A percentile compares a stretch with the other conserved stretches of the same genome.
Evolutionary conservation across 2,329 filamentous ascomycete species (phyloP).

Genomic region (Fusarium transvaalense): DNA sequence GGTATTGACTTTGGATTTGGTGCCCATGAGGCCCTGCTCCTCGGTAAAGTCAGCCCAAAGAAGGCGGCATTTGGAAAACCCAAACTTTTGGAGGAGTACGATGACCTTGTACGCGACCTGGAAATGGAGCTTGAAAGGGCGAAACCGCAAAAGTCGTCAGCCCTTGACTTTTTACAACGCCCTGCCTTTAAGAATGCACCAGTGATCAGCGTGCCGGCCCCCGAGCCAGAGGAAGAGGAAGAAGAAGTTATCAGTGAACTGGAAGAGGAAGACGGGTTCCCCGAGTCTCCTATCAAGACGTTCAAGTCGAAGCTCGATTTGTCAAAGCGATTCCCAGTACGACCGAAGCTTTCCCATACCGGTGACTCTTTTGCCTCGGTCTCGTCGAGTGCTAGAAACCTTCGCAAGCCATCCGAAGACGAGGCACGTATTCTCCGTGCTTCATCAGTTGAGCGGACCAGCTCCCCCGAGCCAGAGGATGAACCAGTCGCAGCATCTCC

Average conservation of each 20-base stretch:
- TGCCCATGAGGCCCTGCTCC: constrained; percentile 62
- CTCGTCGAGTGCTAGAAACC: constrained; percentile 32
- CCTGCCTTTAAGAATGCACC: not conserved
- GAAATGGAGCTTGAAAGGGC: constrained; percentile 56
- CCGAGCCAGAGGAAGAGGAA: constrained; percentile 30
- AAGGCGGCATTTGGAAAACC: constrained; percentile 44
- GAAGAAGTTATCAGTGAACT: constrained; percentile 62
- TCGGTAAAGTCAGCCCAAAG: constrained; percentile 53
- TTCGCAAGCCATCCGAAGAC: constrained; percentile 38
- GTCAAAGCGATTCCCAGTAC: constrained; percentile 39
- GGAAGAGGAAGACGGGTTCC: constrained; percentile 59
- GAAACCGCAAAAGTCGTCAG: constrained; percentile 32
- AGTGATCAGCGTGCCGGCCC: constrained; percentile 2
- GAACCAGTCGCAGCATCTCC: constrained; percentile 34
- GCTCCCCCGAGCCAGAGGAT: constrained; percentile 38
- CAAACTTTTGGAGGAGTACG: constrained; percentile 58
- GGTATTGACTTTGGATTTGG: constrained; percentile 68
- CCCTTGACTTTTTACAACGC: constrained; percentile 44
- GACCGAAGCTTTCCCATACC: constrained; percentile 48
- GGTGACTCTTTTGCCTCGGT: constrained; percentile 42
- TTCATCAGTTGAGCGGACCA: constrained; percentile 36
- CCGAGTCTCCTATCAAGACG: constrained; percentile 42
- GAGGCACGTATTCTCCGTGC: constrained; percentile 39
- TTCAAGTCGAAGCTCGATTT: constrained; percentile 43
- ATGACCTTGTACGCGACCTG: constrained; percentile 58